phyloP scores from a whole-genome alignment of 2,329 filamentous ascomycete genomes.

The Polychaeton citri region DNA sequence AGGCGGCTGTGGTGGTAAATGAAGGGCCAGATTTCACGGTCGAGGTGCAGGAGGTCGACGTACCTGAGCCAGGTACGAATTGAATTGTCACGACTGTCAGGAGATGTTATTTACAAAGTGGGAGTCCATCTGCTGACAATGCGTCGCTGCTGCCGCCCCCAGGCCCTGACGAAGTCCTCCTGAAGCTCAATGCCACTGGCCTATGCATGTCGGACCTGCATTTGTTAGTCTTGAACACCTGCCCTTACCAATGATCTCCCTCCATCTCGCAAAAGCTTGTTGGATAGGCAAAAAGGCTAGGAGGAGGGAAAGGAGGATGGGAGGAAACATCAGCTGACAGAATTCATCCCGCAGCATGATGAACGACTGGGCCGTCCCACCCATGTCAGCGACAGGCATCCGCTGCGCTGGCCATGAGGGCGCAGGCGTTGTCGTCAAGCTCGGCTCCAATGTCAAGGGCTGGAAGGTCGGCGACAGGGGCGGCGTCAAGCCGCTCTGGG shows the following conservation, averaged over 20 bases:
- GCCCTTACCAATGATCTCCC: too few relatives aligned
- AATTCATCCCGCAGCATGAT: constrained; percentile 40
- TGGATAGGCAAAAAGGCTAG: constrained; percentile 41
- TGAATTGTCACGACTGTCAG: too few relatives aligned
- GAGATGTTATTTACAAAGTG: too few relatives aligned
- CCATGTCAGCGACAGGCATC: constrained; percentile 28
- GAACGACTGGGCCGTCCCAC: constrained; percentile 36
- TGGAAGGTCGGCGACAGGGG: constrained; percentile 42
- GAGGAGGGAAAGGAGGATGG: too few relatives aligned
- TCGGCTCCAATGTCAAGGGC: constrained; percentile 39
- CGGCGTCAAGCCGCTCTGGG: constrained; percentile 38
- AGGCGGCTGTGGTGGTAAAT: constrained; percentile 38
- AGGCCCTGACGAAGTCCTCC: constrained; percentile 42
- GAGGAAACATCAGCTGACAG: too few relatives aligned
- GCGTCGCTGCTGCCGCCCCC: too few relatives aligned
- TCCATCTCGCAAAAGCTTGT: constrained; percentile 38
- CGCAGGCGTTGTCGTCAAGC: constrained; percentile 43
- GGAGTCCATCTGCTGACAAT: constrained; percentile 1
- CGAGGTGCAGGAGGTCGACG: constrained; percentile 34
- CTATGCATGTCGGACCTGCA: constrained; percentile 46
- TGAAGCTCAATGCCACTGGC: constrained; percentile 45
- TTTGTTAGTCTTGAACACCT: constrained; percentile 23
- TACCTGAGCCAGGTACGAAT: constrained; percentile 34
- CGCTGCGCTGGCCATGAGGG: constrained; percentile 36
- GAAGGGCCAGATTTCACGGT: constrained; percentile 36